A percentile compares a stretch with the other conserved stretches of the same genome.
These are phyloP conservation scores for Straminergon stramineum DNA, from an alignment of 225 moss, liverwort and hornwort genomes.

Conservation along the genomic window DNA sequence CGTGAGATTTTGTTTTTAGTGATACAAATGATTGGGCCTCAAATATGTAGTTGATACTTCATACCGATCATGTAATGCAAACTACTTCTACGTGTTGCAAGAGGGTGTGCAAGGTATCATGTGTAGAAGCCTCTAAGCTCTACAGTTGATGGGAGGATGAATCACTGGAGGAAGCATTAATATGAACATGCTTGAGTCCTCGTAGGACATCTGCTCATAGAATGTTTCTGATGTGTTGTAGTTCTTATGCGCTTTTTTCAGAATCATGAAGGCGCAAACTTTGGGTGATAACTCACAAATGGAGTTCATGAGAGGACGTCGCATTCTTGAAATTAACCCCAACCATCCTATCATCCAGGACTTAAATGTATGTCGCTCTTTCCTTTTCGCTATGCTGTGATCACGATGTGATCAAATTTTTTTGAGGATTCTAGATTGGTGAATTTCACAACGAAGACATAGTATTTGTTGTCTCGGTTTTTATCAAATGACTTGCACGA, in stretches of 20 bases:
- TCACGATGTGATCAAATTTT: background rate
- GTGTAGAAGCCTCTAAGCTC: background rate
- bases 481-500: background rate
- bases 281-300: constrained; percentile 77
- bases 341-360: constrained; percentile 90
- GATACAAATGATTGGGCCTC: background rate
- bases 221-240: background rate
- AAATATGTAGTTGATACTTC: background rate
- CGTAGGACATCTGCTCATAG: background rate
- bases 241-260: background rate
- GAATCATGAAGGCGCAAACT: constrained; percentile 98
- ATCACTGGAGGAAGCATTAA: background rate
- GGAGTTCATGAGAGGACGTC: constrained; percentile 90
- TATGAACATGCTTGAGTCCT: background rate
- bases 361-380: constrained; percentile 44
- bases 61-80: background rate
- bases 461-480: background rate
- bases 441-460: background rate
- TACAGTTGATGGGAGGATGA: background rate
- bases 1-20: background rate
- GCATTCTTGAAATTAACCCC: constrained; percentile 89
- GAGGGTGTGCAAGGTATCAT: background rate
- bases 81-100: background rate
- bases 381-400: background rate
- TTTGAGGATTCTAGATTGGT: background rate